Evolutionary conservation across 2,329 filamentous ascomycete species (phyloP), one percentile per base, ranked within the genome.

Genomic region (Pestalotiopsis fici): DNA sequence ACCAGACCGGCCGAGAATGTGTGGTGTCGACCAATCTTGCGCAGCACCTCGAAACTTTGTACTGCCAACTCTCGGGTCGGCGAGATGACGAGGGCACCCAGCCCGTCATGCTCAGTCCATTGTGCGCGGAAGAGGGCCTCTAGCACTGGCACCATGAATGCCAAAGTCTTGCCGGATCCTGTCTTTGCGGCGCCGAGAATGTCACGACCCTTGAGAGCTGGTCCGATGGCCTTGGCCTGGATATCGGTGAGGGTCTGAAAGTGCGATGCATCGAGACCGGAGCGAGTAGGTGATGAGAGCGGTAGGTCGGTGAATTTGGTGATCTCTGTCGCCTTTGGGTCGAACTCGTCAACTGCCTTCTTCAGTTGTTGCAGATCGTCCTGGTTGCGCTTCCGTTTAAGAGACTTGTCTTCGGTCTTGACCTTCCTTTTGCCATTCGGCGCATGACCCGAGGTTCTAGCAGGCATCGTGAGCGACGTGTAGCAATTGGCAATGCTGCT

Each of bases 171-270:
- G 76, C 95, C 95, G 77, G 93, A 97, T 64, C 95, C 95, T 0
- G 95, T 98, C 81, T 97, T 98, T 54, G 96, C 96, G 4, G 96
- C 96, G 55, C 95, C 96, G 54, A 99, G 89, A 54, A 99, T 93
- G 78, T 99, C 96, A 67, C 85, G 84, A 67, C 93, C 93, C 79
- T 97, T 93, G 70, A 99, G 86, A 9, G 93, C 95, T 69, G 94
- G 86, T 5, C 93, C 94, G 68, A 99, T 91, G n/a, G 95, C 94
- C 75, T 91, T 91, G 61, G 91, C 87, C 82, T 99, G 96, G 74
- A 99, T 93, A 71, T 97, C 95, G 69, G 96, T 99, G 72, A 98
- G 85, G 61, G 88, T 90, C 75, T 95, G 93, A 83, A 95, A 99
- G 79, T 98, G 94, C 13, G 93, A 94, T 54, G 92, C 87, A 71